These are phyloP conservation scores for Cercospora janseana DNA, from an alignment of 2,329 filamentous ascomycete species.

Conservation along the genomic window DNA sequence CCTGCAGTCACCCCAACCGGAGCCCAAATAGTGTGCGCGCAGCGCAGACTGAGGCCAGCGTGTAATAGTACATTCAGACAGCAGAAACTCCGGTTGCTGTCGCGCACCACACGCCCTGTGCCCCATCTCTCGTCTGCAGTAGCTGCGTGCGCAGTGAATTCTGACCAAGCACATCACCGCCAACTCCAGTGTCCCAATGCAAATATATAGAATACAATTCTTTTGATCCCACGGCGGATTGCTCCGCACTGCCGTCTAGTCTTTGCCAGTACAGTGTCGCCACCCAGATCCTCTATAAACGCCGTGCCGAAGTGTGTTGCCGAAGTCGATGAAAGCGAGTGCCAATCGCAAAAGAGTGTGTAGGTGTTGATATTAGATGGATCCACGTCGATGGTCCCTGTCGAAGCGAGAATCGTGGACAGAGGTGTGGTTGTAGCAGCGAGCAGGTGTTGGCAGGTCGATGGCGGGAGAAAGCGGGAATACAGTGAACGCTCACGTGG, in stretches of 20 bases:
- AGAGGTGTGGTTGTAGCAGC: slow-evolving; percentile 1
- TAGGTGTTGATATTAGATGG: slow-evolving; percentile 8
- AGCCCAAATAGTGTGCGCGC: neutral
- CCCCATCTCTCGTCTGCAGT: slow-evolving; percentile 1
- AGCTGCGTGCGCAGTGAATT: neutral
- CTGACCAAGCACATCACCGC: slow-evolving; percentile 10
- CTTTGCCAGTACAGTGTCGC: slow-evolving; percentile 22
- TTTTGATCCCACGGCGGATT: slow-evolving; percentile 25
- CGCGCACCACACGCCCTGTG: slow-evolving; percentile 1
- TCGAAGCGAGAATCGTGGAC: slow-evolving; percentile 6
- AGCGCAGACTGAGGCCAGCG: neutral
- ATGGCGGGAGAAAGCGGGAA: slow-evolving; percentile 17
- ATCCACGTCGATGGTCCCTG: slow-evolving; percentile 1
- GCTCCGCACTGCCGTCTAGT: slow-evolving; percentile 25
- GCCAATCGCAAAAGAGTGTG: slow-evolving; percentile 8
- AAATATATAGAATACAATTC: slow-evolving; percentile 20
- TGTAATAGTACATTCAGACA: slow-evolving; percentile 6
- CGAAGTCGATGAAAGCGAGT: neutral
- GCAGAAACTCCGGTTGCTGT: neutral
- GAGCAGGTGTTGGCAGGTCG: slow-evolving; percentile 5
- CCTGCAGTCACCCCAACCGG: neutral
- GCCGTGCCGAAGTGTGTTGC: slow-evolving; percentile 14
- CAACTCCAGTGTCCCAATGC: slow-evolving; percentile 22
- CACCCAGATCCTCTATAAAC: slow-evolving; percentile 23
- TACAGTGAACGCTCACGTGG: slow-evolving; percentile 25